Evolutionary conservation across 2,329 filamentous ascomycete species (phyloP), one percentile per base, ranked within the genome.

Genomic region (Colletotrichum lini): DNA sequence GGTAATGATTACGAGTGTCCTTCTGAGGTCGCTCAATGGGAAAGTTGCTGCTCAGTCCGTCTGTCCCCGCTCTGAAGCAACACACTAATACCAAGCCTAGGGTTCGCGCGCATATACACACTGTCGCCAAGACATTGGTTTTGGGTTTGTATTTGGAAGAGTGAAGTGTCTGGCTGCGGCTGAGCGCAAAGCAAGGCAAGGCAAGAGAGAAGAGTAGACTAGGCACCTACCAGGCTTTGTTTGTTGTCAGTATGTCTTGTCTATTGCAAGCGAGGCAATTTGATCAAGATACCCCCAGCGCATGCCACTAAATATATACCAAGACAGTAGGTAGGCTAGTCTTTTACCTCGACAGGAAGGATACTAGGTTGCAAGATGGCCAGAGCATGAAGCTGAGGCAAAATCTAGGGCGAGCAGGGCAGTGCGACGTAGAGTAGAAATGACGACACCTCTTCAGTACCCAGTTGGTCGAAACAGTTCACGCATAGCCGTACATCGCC

Each of bases 341-440:
- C 30, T 21, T 57, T 5, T 35, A 40, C 35, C n/a, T 57, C 35
- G 10, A 40, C 18, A 42, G 10, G 35, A 23, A 15, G 35, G 5
- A 10, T 35, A 9, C 30, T 35, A 35, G 30, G 7, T 9, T 35
- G 30, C 30, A 35, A 13, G n/a, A 10, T 12, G 35, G 40, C 53
- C n/a, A 42, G 16, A 57, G 53, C 53, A 57, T 30, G 23, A 57
- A 23, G 12, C 23, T 57, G 38, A 42, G 40, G 35, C 54, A 57
- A 42, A 23, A 23, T n/a, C n/a, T 42, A 57, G 53, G 42, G 5
- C 4, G 16, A 18, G 53, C 53, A 56, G 18, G 7, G 53, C 53
- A 13, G 5, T 21, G n/a, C n/a, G 9, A 35, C 10, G 16, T n/a
- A 15, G 35, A 23, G 53, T 35, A 21, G 7, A 26, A 12, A 21